phyloP scores from a whole-genome alignment of 192 early-diverging fungal species.

The Podila verticillata region DNA sequence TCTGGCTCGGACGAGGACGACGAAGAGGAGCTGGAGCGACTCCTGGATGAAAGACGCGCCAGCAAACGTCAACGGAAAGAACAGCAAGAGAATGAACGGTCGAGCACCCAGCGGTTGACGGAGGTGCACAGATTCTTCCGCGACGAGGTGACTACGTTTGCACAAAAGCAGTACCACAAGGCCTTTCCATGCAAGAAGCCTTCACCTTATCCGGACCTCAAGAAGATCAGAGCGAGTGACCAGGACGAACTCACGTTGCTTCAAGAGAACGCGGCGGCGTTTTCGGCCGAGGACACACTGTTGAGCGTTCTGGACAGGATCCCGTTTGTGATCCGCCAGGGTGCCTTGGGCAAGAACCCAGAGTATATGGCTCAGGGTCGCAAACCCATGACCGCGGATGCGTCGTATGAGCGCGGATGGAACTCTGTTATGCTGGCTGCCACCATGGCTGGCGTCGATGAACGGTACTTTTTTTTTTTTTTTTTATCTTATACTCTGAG shows the following conservation, averaged over 20 bases:
- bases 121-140: conserved; percentile 13
- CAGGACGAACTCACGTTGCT: conserved; percentile 21
- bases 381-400: conserved; percentile 12
- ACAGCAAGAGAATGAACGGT: conserved; percentile 17
- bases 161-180: conserved; percentile 10
- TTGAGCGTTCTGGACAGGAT: conserved; percentile 17
- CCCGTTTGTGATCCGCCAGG: conserved; percentile 38
- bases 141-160: conserved; percentile 17
- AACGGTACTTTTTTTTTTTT: conserved; percentile 23
- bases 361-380: conserved; percentile 10
- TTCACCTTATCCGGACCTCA: neutral
- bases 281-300: conserved; percentile 33
- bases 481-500: neutral
- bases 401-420: conserved; percentile 30
- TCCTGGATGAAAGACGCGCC: neutral
- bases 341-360: conserved; percentile 19
- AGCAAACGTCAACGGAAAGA: conserved; percentile 6
- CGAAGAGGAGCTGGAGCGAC: neutral
- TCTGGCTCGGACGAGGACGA: neutral
- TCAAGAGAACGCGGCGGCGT: conserved; percentile 15
- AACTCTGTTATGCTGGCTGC: conserved; percentile 43
- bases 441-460: conserved; percentile 27
- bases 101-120: conserved; percentile 5
- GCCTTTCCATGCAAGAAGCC: conserved; percentile 3
- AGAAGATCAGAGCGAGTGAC: neutral